phyloP scores from a whole-genome alignment of 805 yeast genomes.

The Ogataea glucozyma region DNA sequence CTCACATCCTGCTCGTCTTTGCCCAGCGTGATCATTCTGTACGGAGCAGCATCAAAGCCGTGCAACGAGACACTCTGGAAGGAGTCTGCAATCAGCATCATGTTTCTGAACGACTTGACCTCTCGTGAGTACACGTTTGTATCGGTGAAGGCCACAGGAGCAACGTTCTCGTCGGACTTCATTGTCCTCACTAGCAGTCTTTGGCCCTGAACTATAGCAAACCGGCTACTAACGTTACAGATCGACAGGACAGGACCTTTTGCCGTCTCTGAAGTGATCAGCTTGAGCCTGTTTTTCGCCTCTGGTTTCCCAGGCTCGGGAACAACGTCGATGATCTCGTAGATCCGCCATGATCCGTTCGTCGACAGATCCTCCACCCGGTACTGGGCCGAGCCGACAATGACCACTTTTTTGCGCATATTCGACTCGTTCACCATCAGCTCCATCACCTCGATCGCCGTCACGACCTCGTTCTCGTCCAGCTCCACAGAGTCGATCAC shows the following conservation, averaged over 20 bases:
- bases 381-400: constrained; percentile 75
- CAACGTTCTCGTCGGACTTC: constrained; percentile 72
- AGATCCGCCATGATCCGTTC: constrained; percentile 73
- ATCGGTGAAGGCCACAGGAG: constrained; percentile 92
- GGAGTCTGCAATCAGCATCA: constrained; percentile 80
- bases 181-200: constrained; percentile 75
- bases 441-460: constrained; percentile 54
- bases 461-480: constrained; percentile 65
- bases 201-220: constrained; percentile 85
- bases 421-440: constrained; percentile 37
- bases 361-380: constrained; percentile 81
- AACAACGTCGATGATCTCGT: constrained; percentile 76
- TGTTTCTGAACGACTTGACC: constrained; percentile 78
- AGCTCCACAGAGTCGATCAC: constrained; percentile 69
- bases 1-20: constrained; percentile 67
- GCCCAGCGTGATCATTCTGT: constrained; percentile 75
- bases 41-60: constrained; percentile 95
- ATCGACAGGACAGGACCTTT: constrained; percentile 83
- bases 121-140: constrained; percentile 78
- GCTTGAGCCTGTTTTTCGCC: constrained; percentile 74
- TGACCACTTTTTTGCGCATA: constrained; percentile 59
- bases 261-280: constrained; percentile 68
- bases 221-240: constrained; percentile 79
- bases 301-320: constrained; percentile 90
- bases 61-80: constrained; percentile 74